These are phyloP conservation scores for Astrephomene gubernaculifera DNA, from an alignment of 139 green algal genomes.

Conservation along the genomic window DNA sequence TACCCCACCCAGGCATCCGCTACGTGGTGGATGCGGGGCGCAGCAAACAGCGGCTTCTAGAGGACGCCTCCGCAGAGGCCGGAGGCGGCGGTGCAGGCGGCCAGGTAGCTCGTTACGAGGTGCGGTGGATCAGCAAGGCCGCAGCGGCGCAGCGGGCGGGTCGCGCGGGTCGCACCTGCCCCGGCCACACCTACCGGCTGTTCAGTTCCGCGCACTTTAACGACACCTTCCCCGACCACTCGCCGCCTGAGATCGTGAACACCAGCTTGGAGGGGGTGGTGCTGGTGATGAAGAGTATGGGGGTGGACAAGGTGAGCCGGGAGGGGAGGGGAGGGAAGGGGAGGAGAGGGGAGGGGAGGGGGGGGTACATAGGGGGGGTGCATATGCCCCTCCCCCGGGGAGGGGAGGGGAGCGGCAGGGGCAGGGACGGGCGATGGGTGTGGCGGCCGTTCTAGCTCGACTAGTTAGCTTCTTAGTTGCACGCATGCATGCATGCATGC, in stretches of 20 bases:
- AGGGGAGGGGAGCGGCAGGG: too few species aligned
- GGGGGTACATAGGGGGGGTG: background rate
- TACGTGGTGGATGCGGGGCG: conserved; percentile 93
- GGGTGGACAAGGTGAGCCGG: conserved; percentile 85
- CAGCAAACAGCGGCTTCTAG: conserved; percentile 87
- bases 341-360: background rate
- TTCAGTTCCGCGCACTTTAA: conserved; percentile 89
- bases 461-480: too few species aligned
- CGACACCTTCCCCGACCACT: conserved; percentile 86
- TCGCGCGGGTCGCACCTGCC: conserved; percentile 91
- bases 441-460: too few species aligned
- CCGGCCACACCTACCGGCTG: conserved; percentile 96
- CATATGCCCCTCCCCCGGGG: background rate
- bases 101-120: conserved; percentile 78
- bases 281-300: conserved; percentile 93
- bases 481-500: too few species aligned
- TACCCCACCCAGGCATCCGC: conserved; percentile 70
- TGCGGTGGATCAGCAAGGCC: conserved; percentile 88
- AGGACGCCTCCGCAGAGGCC: conserved; percentile 50
- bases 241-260: conserved; percentile 88
- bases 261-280: conserved; percentile 91
- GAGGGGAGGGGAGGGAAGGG: background rate
- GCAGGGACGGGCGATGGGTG: too few species aligned
- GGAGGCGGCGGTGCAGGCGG: too few species aligned
- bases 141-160: conserved; percentile 90